Base-by-base conservation (phyloP, 2,329 filamentous ascomycete genomes). In the Diaporthe helianthi region DNA sequence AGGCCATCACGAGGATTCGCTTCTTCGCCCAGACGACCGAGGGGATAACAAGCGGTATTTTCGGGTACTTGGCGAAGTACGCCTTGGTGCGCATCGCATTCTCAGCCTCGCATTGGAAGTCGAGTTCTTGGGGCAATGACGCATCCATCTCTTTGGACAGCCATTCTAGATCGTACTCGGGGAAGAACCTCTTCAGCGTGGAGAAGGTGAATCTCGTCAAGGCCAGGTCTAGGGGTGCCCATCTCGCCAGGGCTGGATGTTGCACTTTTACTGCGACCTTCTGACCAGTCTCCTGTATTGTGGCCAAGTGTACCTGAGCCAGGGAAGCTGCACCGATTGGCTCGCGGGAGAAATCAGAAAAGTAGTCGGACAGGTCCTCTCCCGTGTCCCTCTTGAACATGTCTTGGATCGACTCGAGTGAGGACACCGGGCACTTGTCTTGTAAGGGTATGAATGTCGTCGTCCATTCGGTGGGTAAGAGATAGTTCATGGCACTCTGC, bases 81-180 rank as follows among this genome's bases (percentile, higher is more conserved):
- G 91, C 87, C 76, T 90, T 89, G 46, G 93, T 93, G 58, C 92
- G 87, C 54, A 85, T 87, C 12, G 97, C 94, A 79, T 99, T 99
- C 65, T 89, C 81, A 5, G 92, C 96, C 78, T 99, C 96, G 75
- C 89, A 89, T 47, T 88, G 84, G 76, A 99, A 99, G 78, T 99
- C 92, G 65, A 99, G 85, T 80, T 99, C 96, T 77, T 95, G 90
- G 0, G 96, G 96, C 8, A 99, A 82, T 3, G 94, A 98, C 24
- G 89, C 82, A 71, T 98, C 93, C 92, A 99, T 97, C 80, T 99
- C 96, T 9, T 90, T 89, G 1, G 93, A 94, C 12, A 99, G 84
- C 96, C 96, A 99, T 76, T 97, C 94, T 33, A 99, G 85, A 79
- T 99, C 96, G 79, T 99, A 99, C 75, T 98, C 94, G 2, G 97